Evolutionary conservation across 345 rosid species (phyloP).

Genomic region (Schrenkiella parvula): DNA sequence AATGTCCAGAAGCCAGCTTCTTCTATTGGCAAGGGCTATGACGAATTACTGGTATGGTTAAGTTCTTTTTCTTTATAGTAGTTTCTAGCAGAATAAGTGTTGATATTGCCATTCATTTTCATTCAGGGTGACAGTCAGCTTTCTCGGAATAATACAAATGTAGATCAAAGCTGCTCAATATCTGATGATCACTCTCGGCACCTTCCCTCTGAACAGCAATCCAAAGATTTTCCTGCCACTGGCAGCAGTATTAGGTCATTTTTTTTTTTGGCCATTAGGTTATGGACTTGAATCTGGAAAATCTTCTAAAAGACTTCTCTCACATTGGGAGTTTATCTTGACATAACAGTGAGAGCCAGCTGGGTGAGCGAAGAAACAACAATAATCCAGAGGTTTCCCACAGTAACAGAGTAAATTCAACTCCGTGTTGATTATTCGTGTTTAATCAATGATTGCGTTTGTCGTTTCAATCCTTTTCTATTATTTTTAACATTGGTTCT

Average conservation of each 20-base stretch:
- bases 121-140: slow-evolving; percentile 55
- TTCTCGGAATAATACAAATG: slow-evolving; percentile 36
- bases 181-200: slow-evolving; percentile 42
- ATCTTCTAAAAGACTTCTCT: not conserved
- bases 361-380: slow-evolving; percentile 24
- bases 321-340: slow-evolving; percentile 10
- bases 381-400: slow-evolving; percentile 13
- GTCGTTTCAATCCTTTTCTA: slow-evolving; percentile 8
- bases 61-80: slow-evolving; percentile 14
- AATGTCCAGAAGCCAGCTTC: slow-evolving; percentile 33
- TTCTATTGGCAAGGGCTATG: slow-evolving; percentile 41
- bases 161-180: slow-evolving; percentile 35
- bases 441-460: not conserved
- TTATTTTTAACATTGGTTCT: not conserved
- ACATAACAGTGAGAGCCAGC: slow-evolving; percentile 15
- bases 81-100: not conserved
- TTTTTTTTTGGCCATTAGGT: not conserved
- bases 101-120: slow-evolving; percentile 15
- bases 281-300: not conserved
- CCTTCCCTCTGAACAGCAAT: slow-evolving; percentile 41
- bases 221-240: slow-evolving; percentile 35
- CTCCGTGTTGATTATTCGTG: slow-evolving; percentile 13
- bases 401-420: slow-evolving; percentile 26
- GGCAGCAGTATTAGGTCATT: slow-evolving; percentile 55
- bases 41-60: slow-evolving; percentile 35